A percentile compares a stretch with the other conserved stretches of the same genome.
Evolutionary conservation across 257 asterid genomes (phyloP).

Genomic region (Solanum ossicruentum): DNA sequence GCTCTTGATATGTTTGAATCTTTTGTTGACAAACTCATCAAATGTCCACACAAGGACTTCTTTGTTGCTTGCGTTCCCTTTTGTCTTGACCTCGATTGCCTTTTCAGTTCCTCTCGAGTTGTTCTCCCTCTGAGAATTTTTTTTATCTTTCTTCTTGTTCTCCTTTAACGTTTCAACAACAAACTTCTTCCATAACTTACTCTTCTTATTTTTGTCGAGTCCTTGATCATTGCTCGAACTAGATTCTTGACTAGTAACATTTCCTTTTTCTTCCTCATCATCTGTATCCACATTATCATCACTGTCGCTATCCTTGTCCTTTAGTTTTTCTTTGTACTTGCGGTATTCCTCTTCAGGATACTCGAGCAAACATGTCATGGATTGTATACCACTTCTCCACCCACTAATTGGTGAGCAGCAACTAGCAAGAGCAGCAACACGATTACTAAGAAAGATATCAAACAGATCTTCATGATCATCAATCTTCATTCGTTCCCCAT

Average conservation of each 20-base stretch:
- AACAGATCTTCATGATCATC: constrained; percentile 30
- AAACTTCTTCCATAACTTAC: constrained; percentile 9
- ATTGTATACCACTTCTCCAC: constrained; percentile 17
- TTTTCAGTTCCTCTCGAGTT: neutral
- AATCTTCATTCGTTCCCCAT: constrained; percentile 34
- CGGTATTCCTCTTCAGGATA: constrained; percentile 19
- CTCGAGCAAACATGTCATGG: constrained; percentile 24
- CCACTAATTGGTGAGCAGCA: constrained; percentile 26
- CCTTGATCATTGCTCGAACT: neutral
- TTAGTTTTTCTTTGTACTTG: neutral
- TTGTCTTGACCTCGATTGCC: neutral
- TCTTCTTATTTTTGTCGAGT: neutral
- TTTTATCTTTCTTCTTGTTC: constrained; percentile 11
- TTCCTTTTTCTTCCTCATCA: neutral
- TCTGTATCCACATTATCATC: neutral
- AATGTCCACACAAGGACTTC: constrained; percentile 12
- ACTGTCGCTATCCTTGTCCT: neutral
- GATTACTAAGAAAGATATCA: constrained; percentile 37
- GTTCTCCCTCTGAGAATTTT: neutral
- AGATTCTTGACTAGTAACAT: neutral
- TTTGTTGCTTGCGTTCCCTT: neutral
- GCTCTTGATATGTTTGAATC: neutral
- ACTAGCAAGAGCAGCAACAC: constrained; percentile 7
- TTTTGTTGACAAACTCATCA: constrained; percentile 26
- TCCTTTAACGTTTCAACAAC: constrained; percentile 4